Evolutionary conservation across 345 rosid species (phyloP).

Genomic region (Pugionium cornutum): DNA sequence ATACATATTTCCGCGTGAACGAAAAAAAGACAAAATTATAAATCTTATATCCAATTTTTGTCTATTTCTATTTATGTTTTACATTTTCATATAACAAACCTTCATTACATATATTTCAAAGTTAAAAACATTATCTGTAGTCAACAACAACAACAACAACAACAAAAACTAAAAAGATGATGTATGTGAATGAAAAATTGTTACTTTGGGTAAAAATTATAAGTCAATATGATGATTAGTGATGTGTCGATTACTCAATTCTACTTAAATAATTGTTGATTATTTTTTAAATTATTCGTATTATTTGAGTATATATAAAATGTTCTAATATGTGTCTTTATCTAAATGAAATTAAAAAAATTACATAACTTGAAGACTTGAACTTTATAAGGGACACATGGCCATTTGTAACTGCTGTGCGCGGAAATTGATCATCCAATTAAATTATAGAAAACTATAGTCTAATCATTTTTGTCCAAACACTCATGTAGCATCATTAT

Average conservation of each 20-base stretch:
- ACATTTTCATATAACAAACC: neutral
- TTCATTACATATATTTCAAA: neutral
- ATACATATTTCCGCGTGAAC: slow-evolving; percentile 26
- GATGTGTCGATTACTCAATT: too few species aligned
- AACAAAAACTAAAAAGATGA: too few species aligned
- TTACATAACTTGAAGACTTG: too few species aligned
- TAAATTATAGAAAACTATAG: neutral
- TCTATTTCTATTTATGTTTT: slow-evolving; percentile 1
- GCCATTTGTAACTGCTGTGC: slow-evolving; percentile 19
- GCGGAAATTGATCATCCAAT: slow-evolving; percentile 21
- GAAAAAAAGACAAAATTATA: neutral
- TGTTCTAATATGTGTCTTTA: neutral
- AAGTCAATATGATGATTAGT: too few species aligned
- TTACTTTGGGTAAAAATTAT: neutral
- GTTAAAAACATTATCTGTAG: neutral
- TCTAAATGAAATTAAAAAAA: neutral
- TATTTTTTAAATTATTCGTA: too few species aligned
- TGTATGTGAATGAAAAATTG: neutral
- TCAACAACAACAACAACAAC: too few species aligned
- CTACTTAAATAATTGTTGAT: too few species aligned
- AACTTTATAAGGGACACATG: slow-evolving; percentile 7
- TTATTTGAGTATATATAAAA: neutral
- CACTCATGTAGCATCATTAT: slow-evolving; percentile 39
- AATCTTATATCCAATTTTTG: neutral
- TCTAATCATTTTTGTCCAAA: slow-evolving; percentile 25